Evolutionary conservation across 768 basidiomycete species (phyloP).

Genomic region (Rubroboletus satanas): DNA sequence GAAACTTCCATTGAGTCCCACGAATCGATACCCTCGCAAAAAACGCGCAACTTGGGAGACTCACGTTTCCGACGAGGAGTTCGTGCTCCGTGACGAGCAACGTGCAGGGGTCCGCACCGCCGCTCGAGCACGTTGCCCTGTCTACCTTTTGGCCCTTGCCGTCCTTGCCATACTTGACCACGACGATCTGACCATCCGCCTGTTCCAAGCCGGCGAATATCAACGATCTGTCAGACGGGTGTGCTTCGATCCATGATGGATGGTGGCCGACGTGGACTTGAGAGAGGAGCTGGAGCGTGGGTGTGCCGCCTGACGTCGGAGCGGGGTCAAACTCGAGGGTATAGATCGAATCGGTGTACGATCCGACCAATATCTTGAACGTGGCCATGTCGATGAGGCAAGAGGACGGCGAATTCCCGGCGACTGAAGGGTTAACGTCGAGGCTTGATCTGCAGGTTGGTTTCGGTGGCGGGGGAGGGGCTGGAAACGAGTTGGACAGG

Average conservation of each 20-base stretch:
- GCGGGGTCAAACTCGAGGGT: constrained; percentile 63
- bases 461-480: not conserved
- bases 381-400: constrained; percentile 12
- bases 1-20: not conserved
- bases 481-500: not conserved
- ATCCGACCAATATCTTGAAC: constrained; percentile 52
- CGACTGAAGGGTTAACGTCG: not conserved
- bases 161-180: constrained; percentile 52
- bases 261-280: constrained; percentile 51
- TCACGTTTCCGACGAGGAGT: constrained; percentile 68
- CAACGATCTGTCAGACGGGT: constrained; percentile 53
- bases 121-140: constrained; percentile 41
- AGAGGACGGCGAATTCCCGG: not conserved
- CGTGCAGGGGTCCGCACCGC: constrained; percentile 63
- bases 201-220: constrained; percentile 68
- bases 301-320: constrained; percentile 40
- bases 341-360: constrained; percentile 61
- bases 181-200: constrained; percentile 58
- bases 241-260: constrained; percentile 73
- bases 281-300: constrained; percentile 46
- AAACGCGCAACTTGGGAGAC: constrained; percentile 27
- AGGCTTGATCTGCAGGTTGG: no score
- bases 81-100: constrained; percentile 54
- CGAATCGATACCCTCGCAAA: no score
- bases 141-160: constrained; percentile 45